Percentiles rank a stretch among this genome's conserved stretches.
Conservation (phyloP, 352 stramenopile species). For the Pythium dissimile region DNA sequence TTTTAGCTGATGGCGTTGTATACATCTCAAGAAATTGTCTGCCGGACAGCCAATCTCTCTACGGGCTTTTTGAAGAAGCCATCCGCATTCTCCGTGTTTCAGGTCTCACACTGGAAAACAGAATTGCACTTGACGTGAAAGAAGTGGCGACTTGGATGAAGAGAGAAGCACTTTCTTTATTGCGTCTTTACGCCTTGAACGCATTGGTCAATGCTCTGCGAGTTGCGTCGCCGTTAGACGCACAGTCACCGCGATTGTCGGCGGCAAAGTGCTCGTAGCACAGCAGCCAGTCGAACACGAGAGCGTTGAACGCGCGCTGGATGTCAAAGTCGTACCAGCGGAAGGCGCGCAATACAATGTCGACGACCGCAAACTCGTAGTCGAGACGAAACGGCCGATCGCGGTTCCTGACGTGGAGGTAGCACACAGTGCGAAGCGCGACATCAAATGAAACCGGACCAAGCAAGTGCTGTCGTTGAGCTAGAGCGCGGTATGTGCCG, state of each 20-base stretch:
- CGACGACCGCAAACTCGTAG: constrained; percentile 3
- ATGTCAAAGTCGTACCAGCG: constrained; percentile 1
- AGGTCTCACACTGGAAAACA: too few relatives aligned
- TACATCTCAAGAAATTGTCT: too few relatives aligned
- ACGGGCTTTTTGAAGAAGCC: too few relatives aligned
- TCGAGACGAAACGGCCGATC: neutral
- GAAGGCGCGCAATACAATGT: constrained; percentile 1
- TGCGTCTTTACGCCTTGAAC: too few relatives aligned
- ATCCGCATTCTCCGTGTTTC: too few relatives aligned
- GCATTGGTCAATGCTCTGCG: neutral
- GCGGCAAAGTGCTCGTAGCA: constrained; percentile 8
- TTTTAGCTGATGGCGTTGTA: too few relatives aligned
- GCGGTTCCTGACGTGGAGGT: constrained; percentile 1
- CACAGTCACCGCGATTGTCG: neutral
- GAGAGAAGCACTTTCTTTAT: too few relatives aligned
- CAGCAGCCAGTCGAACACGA: neutral
- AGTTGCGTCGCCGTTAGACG: neutral
- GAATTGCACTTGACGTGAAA: too few relatives aligned
- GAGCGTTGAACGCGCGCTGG: neutral
- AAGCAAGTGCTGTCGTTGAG: neutral
- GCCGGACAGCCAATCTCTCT: too few relatives aligned
- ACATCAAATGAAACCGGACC: neutral
- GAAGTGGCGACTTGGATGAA: too few relatives aligned
- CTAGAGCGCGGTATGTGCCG: constrained; percentile 1
- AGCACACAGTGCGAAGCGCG: neutral